Evolutionary conservation across 768 basidiomycete species (phyloP).

Genomic region (Boletus patriciae): DNA sequence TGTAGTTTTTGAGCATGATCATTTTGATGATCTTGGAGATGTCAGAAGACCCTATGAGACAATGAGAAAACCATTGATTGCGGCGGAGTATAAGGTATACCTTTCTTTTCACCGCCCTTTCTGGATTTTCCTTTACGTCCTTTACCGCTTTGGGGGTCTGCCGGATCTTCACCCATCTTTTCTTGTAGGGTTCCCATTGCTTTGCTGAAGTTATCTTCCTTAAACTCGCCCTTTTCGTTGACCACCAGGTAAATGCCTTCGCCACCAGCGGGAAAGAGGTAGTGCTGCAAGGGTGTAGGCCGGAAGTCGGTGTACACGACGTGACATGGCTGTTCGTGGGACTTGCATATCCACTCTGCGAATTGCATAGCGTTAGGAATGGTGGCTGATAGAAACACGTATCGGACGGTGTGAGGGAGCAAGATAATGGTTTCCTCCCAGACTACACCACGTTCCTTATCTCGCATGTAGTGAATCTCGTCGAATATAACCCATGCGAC

Average conservation of each 20-base stretch:
- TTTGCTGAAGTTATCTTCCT: constrained; percentile 96
- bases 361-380: constrained; percentile 99
- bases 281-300: constrained; percentile 96
- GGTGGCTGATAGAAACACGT: constrained; percentile 98
- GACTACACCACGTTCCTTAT: constrained; percentile 98
- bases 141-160: constrained; percentile 80
- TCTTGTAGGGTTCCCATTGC: constrained; percentile 95
- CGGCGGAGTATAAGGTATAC: constrained; percentile 35
- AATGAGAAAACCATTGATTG: constrained; percentile 2
- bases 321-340: constrained; percentile 97
- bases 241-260: constrained; percentile 98
- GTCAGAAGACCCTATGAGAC: constrained; percentile 73
- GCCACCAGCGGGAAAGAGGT: constrained; percentile 94
- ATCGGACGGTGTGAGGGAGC: constrained; percentile 92
- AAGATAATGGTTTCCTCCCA: constrained; percentile 99
- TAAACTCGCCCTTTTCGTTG: constrained; percentile 97
- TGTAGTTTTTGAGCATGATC: constrained; percentile 97
- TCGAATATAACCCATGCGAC: constrained; percentile 99
- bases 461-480: constrained; percentile 99
- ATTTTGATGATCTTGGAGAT: constrained; percentile 97
- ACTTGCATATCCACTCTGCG: constrained; percentile 97
- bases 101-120: constrained; percentile 93
- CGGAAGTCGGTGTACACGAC: constrained; percentile 99
- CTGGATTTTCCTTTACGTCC: constrained; percentile 90
- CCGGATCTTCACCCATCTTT: constrained; percentile 84